Percentiles rank a stretch among this genome's conserved stretches.
These are phyloP conservation scores for Clarireedia monteithiana DNA, from an alignment of 2,329 filamentous ascomycete genomes.

Conservation along the genomic window DNA sequence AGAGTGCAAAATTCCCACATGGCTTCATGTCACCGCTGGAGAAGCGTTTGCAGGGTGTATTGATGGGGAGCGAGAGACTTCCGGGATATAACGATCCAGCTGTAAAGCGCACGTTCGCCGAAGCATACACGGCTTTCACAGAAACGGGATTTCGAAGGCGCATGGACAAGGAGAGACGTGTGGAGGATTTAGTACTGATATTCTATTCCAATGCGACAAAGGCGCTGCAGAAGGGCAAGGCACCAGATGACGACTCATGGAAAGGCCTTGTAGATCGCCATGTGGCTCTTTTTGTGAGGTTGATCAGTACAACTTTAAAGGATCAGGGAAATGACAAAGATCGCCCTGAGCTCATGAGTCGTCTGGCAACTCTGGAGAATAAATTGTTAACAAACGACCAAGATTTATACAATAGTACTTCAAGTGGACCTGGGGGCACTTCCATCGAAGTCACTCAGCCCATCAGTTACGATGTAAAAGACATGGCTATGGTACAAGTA, in stretches of 20 bases:
- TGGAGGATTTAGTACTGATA: slow-evolving; percentile 88
- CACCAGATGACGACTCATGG: slow-evolving; percentile 77
- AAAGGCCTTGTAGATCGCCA: slow-evolving; percentile 90
- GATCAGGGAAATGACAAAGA: slow-evolving; percentile 81
- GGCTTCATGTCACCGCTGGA: slow-evolving; percentile 63
- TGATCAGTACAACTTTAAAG: slow-evolving; percentile 72
- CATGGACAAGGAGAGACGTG: slow-evolving; percentile 87
- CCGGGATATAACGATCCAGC: slow-evolving; percentile 86
- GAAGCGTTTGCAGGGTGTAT: slow-evolving; percentile 30
- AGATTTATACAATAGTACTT: slow-evolving; percentile 62
- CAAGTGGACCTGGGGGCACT: slow-evolving; percentile 47
- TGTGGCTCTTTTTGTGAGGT: slow-evolving; percentile 85
- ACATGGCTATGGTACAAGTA: slow-evolving; percentile 88
- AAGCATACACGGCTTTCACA: slow-evolving; percentile 89
- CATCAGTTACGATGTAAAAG: slow-evolving; percentile 85
- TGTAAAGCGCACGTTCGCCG: slow-evolving; percentile 89
- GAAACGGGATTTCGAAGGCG: slow-evolving; percentile 80
- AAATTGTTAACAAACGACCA: slow-evolving; percentile 93
- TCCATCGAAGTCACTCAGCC: slow-evolving; percentile 78
- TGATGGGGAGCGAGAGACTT: slow-evolving; percentile 74
- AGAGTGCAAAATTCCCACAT: slow-evolving; percentile 64
- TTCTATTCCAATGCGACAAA: slow-evolving; percentile 95
- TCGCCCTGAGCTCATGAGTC: slow-evolving; percentile 72
- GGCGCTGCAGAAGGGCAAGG: slow-evolving; percentile 72
- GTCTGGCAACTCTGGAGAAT: slow-evolving; percentile 76